phyloP scores from a whole-genome alignment of 192 early-diverging fungal species.

The Dispira simplex region DNA sequence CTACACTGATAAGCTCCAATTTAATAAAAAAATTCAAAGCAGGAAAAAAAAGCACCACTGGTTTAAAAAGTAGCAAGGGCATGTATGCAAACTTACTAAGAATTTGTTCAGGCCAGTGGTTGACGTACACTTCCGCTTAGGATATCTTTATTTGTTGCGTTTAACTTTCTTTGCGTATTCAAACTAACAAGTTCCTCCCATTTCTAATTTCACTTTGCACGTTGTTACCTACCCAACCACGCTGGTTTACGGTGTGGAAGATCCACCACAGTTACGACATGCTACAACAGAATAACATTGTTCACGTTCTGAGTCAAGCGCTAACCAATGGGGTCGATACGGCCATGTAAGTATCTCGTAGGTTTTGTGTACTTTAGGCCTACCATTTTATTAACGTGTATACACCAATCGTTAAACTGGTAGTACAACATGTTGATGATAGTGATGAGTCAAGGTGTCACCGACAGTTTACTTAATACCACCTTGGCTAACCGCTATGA shows the following conservation, averaged over 20 bases:
- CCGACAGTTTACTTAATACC: background rate
- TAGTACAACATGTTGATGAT: background rate
- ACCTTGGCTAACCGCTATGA: background rate
- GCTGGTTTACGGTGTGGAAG: background rate
- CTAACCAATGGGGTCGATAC: conserved; percentile 9
- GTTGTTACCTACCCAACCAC: too few species aligned
- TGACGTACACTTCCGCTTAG: too few species aligned
- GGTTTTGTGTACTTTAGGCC: background rate
- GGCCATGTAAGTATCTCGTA: conserved; percentile 1
- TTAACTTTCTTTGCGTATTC: too few species aligned
- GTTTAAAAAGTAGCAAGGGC: too few species aligned
- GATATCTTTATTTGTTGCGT: too few species aligned
- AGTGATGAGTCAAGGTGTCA: background rate
- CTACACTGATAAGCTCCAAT: too few species aligned
- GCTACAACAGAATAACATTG: conserved; percentile 8
- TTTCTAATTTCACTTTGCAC: too few species aligned
- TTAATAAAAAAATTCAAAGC: too few species aligned
- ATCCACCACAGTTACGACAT: background rate
- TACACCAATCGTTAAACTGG: background rate
- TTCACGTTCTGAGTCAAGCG: conserved; percentile 7
- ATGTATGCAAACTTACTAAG: too few species aligned
- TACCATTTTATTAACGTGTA: background rate
- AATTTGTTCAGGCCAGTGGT: too few species aligned
- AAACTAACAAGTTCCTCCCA: too few species aligned
- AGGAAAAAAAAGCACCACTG: too few species aligned